These are phyloP conservation scores for Bacidia gigantensis DNA, from an alignment of 495 filamentous ascomycete species.

Conservation along the genomic window DNA sequence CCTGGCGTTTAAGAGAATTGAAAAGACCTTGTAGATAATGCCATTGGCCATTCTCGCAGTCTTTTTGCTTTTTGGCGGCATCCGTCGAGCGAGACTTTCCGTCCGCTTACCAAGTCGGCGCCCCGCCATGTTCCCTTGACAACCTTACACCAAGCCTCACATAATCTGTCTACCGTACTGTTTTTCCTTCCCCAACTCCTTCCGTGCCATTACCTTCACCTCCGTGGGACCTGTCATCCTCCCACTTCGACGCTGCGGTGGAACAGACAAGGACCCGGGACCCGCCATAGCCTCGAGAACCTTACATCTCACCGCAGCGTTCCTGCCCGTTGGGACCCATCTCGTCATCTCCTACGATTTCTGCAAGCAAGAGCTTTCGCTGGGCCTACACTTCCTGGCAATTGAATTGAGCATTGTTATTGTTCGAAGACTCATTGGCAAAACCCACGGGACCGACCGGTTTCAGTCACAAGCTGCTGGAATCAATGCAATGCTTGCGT, in stretches of 20 bases:
- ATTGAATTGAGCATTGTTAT: too few species aligned
- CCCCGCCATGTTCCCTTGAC: background rate
- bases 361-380: too few species aligned
- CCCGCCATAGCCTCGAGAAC: background rate
- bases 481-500: too few species aligned
- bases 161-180: conserved; percentile 9
- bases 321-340: background rate
- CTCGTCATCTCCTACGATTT: too few species aligned
- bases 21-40: too few species aligned
- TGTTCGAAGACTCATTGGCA: too few species aligned
- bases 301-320: background rate
- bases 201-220: conserved; percentile 7
- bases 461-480: too few species aligned
- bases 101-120: background rate
- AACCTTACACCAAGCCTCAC: background rate
- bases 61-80: too few species aligned
- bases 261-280: background rate
- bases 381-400: too few species aligned
- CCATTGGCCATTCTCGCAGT: too few species aligned
- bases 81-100: background rate
- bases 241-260: conserved; percentile 3
- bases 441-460: too few species aligned
- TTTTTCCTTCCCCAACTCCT: conserved; percentile 14
- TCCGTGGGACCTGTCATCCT: conserved; percentile 14
- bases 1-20: too few species aligned